Conservation (phyloP, 257 asterid genomes). For the Cinchona pubescens region DNA sequence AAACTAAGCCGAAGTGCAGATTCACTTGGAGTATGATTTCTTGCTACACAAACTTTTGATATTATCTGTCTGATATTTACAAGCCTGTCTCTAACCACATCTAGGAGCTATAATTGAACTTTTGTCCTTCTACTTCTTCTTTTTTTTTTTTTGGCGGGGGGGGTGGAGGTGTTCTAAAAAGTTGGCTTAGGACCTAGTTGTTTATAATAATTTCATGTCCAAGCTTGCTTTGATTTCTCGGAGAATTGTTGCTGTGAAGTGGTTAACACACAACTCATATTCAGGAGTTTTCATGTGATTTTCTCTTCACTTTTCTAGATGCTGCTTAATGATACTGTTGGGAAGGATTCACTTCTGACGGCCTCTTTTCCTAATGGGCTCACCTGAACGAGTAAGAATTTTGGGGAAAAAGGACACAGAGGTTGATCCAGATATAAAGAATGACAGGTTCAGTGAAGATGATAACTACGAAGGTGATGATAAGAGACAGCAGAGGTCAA, state of each 20-base stretch:
- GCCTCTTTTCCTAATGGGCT: slow-evolving; percentile 53
- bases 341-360: slow-evolving; percentile 17
- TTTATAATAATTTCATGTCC: neutral
- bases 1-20: too few relatives aligned
- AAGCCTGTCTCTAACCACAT: too few relatives aligned
- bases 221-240: neutral
- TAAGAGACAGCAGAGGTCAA: slow-evolving; percentile 46
- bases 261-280: neutral
- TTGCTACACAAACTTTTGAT: neutral
- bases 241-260: neutral
- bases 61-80: neutral
- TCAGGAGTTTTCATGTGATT: neutral
- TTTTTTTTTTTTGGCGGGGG: neutral
- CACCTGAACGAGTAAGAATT: slow-evolving; percentile 58
- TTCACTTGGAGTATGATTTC: neutral
- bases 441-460: slow-evolving; percentile 60
- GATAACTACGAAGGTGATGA: slow-evolving; percentile 62
- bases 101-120: too few relatives aligned
- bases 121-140: too few relatives aligned
- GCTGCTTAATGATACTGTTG: slow-evolving; percentile 1
- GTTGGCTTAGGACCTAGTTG: neutral
- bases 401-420: slow-evolving; percentile 47
- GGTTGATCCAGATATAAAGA: slow-evolving; percentile 62
- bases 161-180: neutral
- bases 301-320: neutral